phyloP scores from a whole-genome alignment of 805 yeast genomes.

The Metschnikowia reukaufii region DNA sequence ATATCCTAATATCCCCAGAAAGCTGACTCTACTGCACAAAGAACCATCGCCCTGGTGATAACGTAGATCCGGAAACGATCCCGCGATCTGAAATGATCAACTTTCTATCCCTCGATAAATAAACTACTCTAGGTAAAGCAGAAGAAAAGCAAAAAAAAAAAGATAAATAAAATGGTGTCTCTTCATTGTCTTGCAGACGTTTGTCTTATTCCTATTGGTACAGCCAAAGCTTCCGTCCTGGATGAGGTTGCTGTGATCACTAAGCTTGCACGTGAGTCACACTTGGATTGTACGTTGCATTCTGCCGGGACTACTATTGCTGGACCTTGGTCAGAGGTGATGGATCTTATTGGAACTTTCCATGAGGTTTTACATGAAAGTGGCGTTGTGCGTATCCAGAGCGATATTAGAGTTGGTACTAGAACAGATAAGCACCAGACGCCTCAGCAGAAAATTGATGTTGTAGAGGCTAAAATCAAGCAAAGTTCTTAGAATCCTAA shows the following conservation, averaged over 20 bases:
- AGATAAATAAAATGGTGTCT: slow-evolving; percentile 29
- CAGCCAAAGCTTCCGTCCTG: slow-evolving; percentile 73
- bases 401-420: slow-evolving; percentile 85
- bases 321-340: slow-evolving; percentile 92
- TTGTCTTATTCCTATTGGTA: slow-evolving; percentile 85
- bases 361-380: slow-evolving; percentile 67
- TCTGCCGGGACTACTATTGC: slow-evolving; percentile 92
- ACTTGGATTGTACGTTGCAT: slow-evolving; percentile 68
- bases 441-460: slow-evolving; percentile 69
- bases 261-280: slow-evolving; percentile 57
- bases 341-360: slow-evolving; percentile 71
- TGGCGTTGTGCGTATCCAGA: slow-evolving; percentile 78
- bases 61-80: too few relatives aligned
- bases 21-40: too few relatives aligned
- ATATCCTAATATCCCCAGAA: too few relatives aligned
- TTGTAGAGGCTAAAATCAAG: slow-evolving; percentile 53
- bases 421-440: slow-evolving; percentile 72
- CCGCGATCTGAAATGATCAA: too few relatives aligned
- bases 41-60: too few relatives aligned
- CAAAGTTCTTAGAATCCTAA: neutral
- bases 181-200: slow-evolving; percentile 80
- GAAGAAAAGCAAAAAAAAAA: neutral
- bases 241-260: slow-evolving; percentile 77
- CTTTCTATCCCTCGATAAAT: too few relatives aligned
- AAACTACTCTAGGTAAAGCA: too few relatives aligned